phyloP scores from a whole-genome alignment of 2,329 filamentous ascomycete species.

The Beauveria medogensis region DNA sequence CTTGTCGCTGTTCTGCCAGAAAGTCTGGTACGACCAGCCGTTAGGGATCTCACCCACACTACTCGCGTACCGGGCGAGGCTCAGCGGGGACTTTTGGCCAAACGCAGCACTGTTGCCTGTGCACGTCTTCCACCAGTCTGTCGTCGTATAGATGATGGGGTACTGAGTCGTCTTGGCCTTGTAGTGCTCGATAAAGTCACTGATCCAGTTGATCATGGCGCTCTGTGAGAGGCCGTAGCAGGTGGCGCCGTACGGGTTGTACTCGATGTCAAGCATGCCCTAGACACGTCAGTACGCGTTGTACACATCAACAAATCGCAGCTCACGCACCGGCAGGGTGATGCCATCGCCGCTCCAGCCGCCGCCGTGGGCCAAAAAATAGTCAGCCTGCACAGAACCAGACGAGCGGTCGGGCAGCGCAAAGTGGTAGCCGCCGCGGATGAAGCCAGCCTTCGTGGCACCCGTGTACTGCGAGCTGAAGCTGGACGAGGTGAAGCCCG shows the following conservation, averaged over 20 bases:
- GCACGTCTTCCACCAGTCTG: constrained; percentile 46
- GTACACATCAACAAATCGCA: background rate
- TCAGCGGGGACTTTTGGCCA: constrained; percentile 35
- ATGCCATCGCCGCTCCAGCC: constrained; percentile 45
- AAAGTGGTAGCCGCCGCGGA: constrained; percentile 50
- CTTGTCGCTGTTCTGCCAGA: constrained; percentile 30
- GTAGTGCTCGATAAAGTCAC: constrained; percentile 44
- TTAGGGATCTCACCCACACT: constrained; percentile 37
- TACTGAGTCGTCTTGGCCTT: constrained; percentile 35
- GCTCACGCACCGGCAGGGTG: constrained; percentile 34
- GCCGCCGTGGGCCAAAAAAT: constrained; percentile 44
- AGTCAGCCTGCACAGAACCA: constrained; percentile 40
- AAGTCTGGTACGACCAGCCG: constrained; percentile 43
- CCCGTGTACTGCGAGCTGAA: constrained; percentile 42
- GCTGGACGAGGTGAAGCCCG: constrained; percentile 32
- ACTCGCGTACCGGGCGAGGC: constrained; percentile 37
- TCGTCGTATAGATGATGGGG: constrained; percentile 45
- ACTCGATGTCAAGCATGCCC: constrained; percentile 50
- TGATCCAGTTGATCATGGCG: constrained; percentile 45
- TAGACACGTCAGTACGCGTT: background rate
- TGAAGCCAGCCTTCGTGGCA: constrained; percentile 42
- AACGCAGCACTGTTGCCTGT: constrained; percentile 43
- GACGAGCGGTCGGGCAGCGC: constrained; percentile 37
- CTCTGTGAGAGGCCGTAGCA: constrained; percentile 39
- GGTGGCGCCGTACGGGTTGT: constrained; percentile 26